These are phyloP conservation scores for Mortierella sp. DNA, from an alignment of 371 early-diverging fungal genomes.

Conservation along the genomic window DNA sequence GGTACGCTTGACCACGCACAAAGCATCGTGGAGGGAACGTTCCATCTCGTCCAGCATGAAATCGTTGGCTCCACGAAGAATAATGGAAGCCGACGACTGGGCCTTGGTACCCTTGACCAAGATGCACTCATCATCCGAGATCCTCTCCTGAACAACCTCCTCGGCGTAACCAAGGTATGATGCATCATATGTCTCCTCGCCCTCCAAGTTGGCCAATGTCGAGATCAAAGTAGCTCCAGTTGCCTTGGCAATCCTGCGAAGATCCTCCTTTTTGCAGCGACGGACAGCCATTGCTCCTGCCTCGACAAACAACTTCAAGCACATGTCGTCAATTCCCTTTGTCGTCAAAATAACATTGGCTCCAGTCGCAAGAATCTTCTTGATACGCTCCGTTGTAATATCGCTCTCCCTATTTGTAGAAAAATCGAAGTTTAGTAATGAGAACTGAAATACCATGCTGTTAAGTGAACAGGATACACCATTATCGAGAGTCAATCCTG, in stretches of 20 bases:
- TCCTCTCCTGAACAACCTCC: conserved; percentile 96
- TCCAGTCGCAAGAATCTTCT: conserved; percentile 97
- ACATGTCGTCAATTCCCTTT: conserved; percentile 99
- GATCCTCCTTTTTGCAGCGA: conserved; percentile 98
- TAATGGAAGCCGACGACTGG: conserved; percentile 92
- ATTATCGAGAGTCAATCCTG: not conserved
- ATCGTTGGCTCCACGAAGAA: conserved; percentile 99
- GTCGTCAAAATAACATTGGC: conserved; percentile 99
- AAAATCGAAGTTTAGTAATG: not conserved
- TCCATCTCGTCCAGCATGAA: conserved; percentile 99
- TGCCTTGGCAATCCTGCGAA: conserved; percentile 98
- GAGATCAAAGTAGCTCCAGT: conserved; percentile 96
- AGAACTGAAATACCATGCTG: not conserved
- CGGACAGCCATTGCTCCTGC: conserved; percentile 96
- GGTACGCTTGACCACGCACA: conserved; percentile 99
- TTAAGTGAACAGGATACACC: not conserved
- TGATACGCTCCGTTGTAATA: conserved; percentile 96
- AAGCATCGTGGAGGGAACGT: conserved; percentile 97
- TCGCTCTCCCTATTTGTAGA: conserved; percentile 84
- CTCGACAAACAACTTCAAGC: conserved; percentile 98
- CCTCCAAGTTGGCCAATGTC: conserved; percentile 98
- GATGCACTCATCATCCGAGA: conserved; percentile 99
- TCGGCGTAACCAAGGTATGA: conserved; percentile 96
- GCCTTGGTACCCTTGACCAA: conserved; percentile 96
- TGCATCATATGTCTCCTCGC: conserved; percentile 97